Conservation (phyloP, 2,329 filamentous ascomycete genomes). For the Ophiosphaerella narmari region DNA sequence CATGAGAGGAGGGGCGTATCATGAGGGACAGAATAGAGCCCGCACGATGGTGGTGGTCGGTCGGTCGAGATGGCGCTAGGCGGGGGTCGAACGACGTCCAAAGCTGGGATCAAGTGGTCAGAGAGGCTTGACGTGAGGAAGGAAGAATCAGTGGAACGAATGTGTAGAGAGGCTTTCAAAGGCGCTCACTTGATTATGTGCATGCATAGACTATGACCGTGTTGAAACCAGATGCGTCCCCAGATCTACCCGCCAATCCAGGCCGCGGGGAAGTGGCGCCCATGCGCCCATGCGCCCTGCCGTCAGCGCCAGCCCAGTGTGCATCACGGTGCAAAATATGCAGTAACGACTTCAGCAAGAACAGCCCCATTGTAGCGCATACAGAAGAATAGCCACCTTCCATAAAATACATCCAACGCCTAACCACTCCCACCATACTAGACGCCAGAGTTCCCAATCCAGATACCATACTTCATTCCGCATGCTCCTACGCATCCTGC, state of each 20-base stretch:
- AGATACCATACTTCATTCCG: background rate
- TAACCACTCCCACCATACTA: background rate
- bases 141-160: background rate
- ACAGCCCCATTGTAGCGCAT: background rate
- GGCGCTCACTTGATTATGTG: slow-evolving; percentile 2
- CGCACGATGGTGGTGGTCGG: slow-evolving; percentile 24
- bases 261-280: slow-evolving; percentile 21
- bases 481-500: slow-evolving; percentile 19
- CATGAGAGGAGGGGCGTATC: slow-evolving; percentile 25
- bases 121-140: background rate
- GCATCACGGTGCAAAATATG: background rate
- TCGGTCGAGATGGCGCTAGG: slow-evolving; percentile 25
- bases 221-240: slow-evolving; percentile 30
- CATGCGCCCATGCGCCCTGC: slow-evolving; percentile 10
- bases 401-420: background rate
- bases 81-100: slow-evolving; percentile 18
- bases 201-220: slow-evolving; percentile 22
- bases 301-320: background rate
- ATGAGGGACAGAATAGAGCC: slow-evolving; percentile 14
- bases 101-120: background rate
- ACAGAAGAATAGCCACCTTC: background rate
- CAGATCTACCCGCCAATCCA: slow-evolving; percentile 22
- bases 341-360: background rate
- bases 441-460: background rate
- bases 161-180: background rate